Evolutionary conservation across 257 asterid genomes (phyloP).

Genomic region (Cordia subcordata): DNA sequence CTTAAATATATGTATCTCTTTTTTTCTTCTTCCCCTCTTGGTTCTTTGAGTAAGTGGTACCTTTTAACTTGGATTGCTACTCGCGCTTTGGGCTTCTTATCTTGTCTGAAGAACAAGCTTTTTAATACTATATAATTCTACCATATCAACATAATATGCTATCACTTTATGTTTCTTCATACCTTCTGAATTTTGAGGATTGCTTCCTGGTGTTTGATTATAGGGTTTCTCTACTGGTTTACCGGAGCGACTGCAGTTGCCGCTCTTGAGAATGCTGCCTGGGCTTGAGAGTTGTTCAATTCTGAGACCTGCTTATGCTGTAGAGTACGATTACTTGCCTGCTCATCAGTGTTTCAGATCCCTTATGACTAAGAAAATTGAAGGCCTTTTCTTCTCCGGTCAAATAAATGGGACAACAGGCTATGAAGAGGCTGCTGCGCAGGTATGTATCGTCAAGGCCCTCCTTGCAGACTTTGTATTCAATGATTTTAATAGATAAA

Average conservation of each 20-base stretch:
- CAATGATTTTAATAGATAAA: slow-evolving; percentile 1
- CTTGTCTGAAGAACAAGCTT: not conserved
- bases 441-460: slow-evolving; percentile 39
- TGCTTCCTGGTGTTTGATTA: slow-evolving; percentile 11
- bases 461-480: not conserved
- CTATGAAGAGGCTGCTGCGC: slow-evolving; percentile 99
- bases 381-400: slow-evolving; percentile 97
- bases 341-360: slow-evolving; percentile 95
- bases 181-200: not conserved
- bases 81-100: not conserved
- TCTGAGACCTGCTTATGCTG: slow-evolving; percentile 99
- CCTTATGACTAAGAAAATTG: slow-evolving; percentile 91
- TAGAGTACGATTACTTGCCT: slow-evolving; percentile 96
- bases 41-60: too few relatives aligned
- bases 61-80: too few relatives aligned
- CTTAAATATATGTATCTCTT: too few relatives aligned
- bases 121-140: not conserved
- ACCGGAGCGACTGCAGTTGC: slow-evolving; percentile 95
- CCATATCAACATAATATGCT: not conserved
- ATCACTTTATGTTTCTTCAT: too few relatives aligned
- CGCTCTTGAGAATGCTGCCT: slow-evolving; percentile 86
- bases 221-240: slow-evolving; percentile 99
- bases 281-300: slow-evolving; percentile 96
- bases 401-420: slow-evolving; percentile 99
- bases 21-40: too few relatives aligned